A percentile compares a stretch with the other conserved stretches of the same genome.
phyloP scores from a whole-genome alignment of 225 moss, liverwort and hornwort genomes.

The Physcomitrium patens region DNA sequence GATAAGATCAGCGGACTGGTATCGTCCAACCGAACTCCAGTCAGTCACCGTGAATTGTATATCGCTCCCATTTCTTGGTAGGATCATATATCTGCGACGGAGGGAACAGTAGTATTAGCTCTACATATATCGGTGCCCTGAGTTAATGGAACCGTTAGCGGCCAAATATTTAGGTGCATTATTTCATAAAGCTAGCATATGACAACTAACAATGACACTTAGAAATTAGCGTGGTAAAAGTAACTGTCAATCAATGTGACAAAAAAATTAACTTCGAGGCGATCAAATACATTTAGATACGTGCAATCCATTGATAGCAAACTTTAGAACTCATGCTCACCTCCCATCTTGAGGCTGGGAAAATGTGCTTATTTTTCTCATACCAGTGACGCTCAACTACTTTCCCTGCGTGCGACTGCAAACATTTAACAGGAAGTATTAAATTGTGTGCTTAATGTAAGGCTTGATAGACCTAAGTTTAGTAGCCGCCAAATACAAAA shows the following conservation, averaged over 20 bases:
- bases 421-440: not conserved
- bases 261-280: not conserved
- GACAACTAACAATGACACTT: not conserved
- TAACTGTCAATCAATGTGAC: not conserved
- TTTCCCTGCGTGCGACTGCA: conserved; percentile 97
- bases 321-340: conserved; percentile 29
- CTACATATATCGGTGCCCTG: not conserved
- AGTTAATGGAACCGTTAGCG: not conserved
- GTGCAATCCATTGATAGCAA: not conserved
- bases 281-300: not conserved
- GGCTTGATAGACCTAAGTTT: not conserved
- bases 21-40: conserved; percentile 2
- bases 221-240: not conserved
- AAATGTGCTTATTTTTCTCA: conserved; percentile 86
- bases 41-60: conserved; percentile 93
- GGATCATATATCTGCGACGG: conserved; percentile 84
- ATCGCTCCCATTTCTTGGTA: conserved; percentile 93
- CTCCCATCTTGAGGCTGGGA: conserved; percentile 61
- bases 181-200: not conserved
- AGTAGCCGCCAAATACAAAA: not conserved
- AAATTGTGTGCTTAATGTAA: not conserved
- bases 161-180: not conserved
- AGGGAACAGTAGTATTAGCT: not conserved
- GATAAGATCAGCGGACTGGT: not conserved
- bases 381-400: conserved; percentile 99